Evolutionary conservation across 306 rosid genomes (phyloP).

Genomic region (Aeschynomene evenia): DNA sequence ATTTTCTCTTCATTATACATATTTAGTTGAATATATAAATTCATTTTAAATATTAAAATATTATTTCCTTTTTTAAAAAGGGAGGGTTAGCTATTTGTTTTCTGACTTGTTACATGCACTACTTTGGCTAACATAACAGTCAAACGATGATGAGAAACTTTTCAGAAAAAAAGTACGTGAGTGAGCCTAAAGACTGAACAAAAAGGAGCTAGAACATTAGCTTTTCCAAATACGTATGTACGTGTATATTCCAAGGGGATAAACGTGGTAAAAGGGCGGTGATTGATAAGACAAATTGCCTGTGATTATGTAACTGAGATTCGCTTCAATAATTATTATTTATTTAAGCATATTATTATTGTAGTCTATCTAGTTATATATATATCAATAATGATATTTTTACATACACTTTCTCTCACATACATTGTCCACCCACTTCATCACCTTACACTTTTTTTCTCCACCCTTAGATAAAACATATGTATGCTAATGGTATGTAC

Average conservation of each 20-base stretch:
- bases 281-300: background rate
- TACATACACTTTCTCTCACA: too few relatives aligned
- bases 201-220: background rate
- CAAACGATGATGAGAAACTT: background rate
- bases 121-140: background rate
- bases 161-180: background rate
- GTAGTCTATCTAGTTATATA: too few relatives aligned
- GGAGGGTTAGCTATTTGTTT: background rate
- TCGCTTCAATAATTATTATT: background rate
- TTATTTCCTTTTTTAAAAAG: background rate
- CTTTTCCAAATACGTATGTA: background rate
- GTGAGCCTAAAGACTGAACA: background rate
- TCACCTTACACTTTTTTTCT: too few relatives aligned
- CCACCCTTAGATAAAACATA: too few relatives aligned
- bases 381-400: too few relatives aligned
- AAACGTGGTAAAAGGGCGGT: slow-evolving; percentile 20
- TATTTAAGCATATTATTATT: too few relatives aligned
- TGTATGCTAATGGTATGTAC: too few relatives aligned
- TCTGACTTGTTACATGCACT: background rate
- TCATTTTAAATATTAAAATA: too few relatives aligned
- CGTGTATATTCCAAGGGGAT: background rate
- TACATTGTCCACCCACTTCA: too few relatives aligned
- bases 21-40: too few relatives aligned
- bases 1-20: too few relatives aligned
- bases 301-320: background rate